These are phyloP conservation scores for Globisporangium canariense DNA, from an alignment of 352 stramenopile species.

Conservation along the genomic window DNA sequence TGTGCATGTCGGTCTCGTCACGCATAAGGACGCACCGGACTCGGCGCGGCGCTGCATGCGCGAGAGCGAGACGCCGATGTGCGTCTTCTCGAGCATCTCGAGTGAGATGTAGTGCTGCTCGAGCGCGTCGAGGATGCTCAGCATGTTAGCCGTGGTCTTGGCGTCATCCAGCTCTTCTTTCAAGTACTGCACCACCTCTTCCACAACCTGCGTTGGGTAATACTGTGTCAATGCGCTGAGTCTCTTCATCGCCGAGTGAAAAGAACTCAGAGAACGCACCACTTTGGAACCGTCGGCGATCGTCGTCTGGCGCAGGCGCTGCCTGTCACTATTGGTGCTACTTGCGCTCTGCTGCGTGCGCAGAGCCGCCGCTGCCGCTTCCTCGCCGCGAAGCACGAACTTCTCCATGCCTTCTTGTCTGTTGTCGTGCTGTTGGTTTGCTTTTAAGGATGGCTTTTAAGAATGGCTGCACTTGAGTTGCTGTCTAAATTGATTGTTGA, in stretches of 20 bases:
- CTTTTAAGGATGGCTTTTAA: conserved; percentile 7
- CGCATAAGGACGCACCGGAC: conserved; percentile 18
- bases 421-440: conserved; percentile 14
- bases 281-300: conserved; percentile 73
- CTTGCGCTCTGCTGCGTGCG: conserved; percentile 8
- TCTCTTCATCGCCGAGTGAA: background rate
- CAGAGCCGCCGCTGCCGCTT: conserved; percentile 33
- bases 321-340: conserved; percentile 10
- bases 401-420: conserved; percentile 30
- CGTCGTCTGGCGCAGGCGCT: conserved; percentile 52
- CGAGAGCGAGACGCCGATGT: conserved; percentile 36
- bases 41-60: conserved; percentile 33
- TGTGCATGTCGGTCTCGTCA: background rate
- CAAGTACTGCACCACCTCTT: conserved; percentile 59
- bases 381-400: conserved; percentile 57
- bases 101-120: conserved; percentile 72
- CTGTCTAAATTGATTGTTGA: background rate
- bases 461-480: background rate
- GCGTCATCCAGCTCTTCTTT: conserved; percentile 66
- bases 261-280: conserved; percentile 14
- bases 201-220: conserved; percentile 26
- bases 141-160: conserved; percentile 42
- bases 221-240: too few species aligned
- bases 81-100: conserved; percentile 80
- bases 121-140: conserved; percentile 45